phyloP scores from a whole-genome alignment of 176 grass and related monocot genomes.

The Triticum monococcum region DNA sequence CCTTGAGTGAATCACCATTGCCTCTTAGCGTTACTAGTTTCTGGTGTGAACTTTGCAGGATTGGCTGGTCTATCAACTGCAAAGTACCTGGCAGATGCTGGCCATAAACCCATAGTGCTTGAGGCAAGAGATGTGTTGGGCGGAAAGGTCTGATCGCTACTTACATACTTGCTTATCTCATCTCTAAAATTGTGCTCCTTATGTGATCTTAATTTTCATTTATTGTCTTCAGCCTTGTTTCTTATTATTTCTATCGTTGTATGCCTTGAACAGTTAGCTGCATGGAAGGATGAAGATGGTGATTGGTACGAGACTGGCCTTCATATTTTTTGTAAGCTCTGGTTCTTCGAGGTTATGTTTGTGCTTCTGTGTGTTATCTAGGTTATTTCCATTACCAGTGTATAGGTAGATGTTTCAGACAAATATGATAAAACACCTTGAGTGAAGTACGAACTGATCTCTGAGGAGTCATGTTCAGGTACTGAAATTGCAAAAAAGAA shows the following conservation, averaged over 20 bases:
- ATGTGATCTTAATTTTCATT: background rate
- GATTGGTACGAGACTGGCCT: conserved; percentile 98
- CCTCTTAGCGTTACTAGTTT: conserved; percentile 15
- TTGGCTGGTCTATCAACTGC: conserved; percentile 88
- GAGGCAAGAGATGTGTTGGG: conserved; percentile 97
- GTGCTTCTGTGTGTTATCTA: conserved; percentile 1
- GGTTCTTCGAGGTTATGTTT: background rate
- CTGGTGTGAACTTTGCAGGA: conserved; percentile 53
- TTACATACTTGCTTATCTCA: conserved; percentile 12
- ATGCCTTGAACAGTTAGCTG: conserved; percentile 60
- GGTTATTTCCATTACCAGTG: background rate
- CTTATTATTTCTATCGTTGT: conserved; percentile 6
- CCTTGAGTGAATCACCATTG: background rate
- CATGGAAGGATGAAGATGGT: conserved; percentile 97
- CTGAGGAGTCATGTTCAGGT: conserved; percentile 2
- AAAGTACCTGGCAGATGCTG: conserved; percentile 96
- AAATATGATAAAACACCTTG: background rate
- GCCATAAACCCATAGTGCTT: conserved; percentile 88
- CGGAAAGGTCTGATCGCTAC: conserved; percentile 66
- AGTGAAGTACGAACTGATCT: background rate
- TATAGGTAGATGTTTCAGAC: background rate
- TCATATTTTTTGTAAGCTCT: conserved; percentile 83
- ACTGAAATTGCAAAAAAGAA: background rate
- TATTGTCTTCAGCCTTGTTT: conserved; percentile 4
- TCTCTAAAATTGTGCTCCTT: conserved; percentile 3